A percentile compares a stretch with the other conserved stretches of the same genome.
These are phyloP conservation scores for Psilocybe azurescens DNA, from an alignment of 768 basidiomycete genomes.

Conservation along the genomic window DNA sequence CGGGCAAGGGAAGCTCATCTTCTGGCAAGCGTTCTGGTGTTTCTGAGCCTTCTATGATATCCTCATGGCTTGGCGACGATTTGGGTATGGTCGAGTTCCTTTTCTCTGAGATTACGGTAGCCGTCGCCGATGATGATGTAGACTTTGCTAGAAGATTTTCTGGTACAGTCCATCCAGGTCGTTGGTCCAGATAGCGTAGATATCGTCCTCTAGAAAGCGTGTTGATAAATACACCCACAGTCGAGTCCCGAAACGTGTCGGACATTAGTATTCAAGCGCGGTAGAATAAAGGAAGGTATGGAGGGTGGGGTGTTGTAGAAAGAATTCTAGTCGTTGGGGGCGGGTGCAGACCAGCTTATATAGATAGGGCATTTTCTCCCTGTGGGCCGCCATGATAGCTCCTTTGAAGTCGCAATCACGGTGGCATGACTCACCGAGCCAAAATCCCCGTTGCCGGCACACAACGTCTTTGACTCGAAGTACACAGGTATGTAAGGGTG, in stretches of 20 bases:
- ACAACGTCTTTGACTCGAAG: not conserved
- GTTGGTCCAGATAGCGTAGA: not conserved
- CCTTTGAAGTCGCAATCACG: not conserved
- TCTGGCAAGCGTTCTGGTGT: not conserved
- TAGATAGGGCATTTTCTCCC: not conserved
- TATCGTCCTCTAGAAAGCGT: not conserved
- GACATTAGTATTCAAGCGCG: not conserved
- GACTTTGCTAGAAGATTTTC: not conserved
- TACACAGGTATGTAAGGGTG: not conserved
- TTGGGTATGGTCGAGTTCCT: not conserved
- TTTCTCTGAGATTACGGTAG: not conserved
- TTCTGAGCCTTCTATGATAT: not conserved
- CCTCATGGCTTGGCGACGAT: not conserved
- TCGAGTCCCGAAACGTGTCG: not conserved
- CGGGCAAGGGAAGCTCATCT: not conserved
- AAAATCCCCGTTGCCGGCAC: not conserved
- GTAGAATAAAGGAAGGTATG: not conserved
- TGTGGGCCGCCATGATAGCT: not conserved
- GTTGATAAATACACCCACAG: not conserved
- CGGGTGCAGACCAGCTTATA: not conserved
- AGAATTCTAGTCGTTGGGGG: not conserved
- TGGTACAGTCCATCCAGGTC: not conserved
- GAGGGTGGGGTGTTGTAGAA: not conserved
- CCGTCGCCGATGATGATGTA: not conserved
- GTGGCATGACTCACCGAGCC: not conserved